Evolutionary conservation across 2,329 filamentous ascomycete genomes (phyloP).

Genomic region (Elsinoe fawcettii): DNA sequence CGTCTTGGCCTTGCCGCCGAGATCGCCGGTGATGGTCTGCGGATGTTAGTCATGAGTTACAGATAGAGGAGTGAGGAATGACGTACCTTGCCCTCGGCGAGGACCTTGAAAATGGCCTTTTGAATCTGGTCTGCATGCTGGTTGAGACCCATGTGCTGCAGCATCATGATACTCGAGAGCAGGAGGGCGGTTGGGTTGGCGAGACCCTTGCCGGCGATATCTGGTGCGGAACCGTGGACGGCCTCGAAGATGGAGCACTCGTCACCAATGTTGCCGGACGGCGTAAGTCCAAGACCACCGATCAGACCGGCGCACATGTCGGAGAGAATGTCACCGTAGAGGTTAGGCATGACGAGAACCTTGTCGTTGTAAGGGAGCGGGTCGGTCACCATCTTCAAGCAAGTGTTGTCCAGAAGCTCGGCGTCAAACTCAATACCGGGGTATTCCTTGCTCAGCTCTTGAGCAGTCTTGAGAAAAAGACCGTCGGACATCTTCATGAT

Average conservation of each 20-base stretch:
- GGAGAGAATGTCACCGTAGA: constrained; percentile 98
- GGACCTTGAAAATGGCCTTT: constrained; percentile 87
- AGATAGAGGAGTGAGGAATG: not conserved
- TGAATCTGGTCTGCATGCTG: constrained; percentile 82
- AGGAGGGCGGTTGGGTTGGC: constrained; percentile 96
- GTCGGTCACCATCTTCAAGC: constrained; percentile 97
- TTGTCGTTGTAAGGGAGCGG: constrained; percentile 97
- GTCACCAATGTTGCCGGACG: constrained; percentile 97
- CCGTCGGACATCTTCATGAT: constrained; percentile 99
- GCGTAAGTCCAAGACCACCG: constrained; percentile 91
- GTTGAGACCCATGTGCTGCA: constrained; percentile 92
- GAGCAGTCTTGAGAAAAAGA: constrained; percentile 85
- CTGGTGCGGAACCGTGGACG: constrained; percentile 92
- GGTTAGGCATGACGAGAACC: constrained; percentile 94
- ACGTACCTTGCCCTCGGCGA: constrained; percentile 83
- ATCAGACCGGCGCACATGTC: constrained; percentile 99
- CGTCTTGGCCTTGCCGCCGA: constrained; percentile 94
- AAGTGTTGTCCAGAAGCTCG: constrained; percentile 98
- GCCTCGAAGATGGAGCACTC: constrained; percentile 99
- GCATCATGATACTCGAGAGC: constrained; percentile 97
- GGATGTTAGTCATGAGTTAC: constrained; percentile 9
- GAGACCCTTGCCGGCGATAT: constrained; percentile 91
- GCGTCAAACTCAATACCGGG: constrained; percentile 93
- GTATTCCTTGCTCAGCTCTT: constrained; percentile 87
- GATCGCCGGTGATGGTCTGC: constrained; percentile 77